phyloP scores from a whole-genome alignment of 1,284 basidiomycete species.

The Volvariella surrecta region DNA sequence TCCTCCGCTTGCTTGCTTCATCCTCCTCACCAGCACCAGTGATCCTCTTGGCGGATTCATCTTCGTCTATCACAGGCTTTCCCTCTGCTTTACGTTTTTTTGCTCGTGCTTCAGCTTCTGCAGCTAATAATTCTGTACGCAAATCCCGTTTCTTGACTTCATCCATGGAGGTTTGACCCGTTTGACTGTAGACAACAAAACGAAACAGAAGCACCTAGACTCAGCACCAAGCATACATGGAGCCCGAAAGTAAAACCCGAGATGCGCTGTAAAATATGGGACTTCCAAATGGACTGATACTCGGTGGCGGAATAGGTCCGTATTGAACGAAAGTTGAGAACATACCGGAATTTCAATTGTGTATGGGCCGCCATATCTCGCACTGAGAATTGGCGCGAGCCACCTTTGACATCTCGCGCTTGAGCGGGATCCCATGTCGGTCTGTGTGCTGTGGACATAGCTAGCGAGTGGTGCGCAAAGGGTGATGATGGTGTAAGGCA shows the following conservation, averaged over 20 bases:
- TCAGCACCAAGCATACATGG: too few species aligned
- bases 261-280: too few species aligned
- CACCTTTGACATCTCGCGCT: conserved; percentile 79
- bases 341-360: conserved; percentile 89
- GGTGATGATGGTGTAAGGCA: too few species aligned
- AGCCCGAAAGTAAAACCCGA: too few species aligned
- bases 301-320: too few species aligned
- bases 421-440: conserved; percentile 88
- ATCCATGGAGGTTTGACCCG: conserved; percentile 69
- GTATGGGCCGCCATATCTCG: conserved; percentile 90
- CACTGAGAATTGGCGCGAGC: conserved; percentile 83
- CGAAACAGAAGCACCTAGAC: not conserved
- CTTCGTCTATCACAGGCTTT: conserved; percentile 20
- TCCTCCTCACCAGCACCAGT: conserved; percentile 40
- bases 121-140: conserved; percentile 70
- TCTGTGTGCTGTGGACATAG: conserved; percentile 81
- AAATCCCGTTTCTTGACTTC: conserved; percentile 80
- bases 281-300: too few species aligned
- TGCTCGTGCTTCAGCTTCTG: conserved; percentile 77
- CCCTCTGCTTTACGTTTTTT: conserved; percentile 89
- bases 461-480: too few species aligned
- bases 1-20: conserved; percentile 67
- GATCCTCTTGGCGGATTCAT: not conserved
- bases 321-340: not conserved
- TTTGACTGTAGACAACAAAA: conserved; percentile 42